These are phyloP conservation scores for Aspergillus ibericus DNA, from an alignment of 2,329 filamentous ascomycete species.

Conservation along the genomic window DNA sequence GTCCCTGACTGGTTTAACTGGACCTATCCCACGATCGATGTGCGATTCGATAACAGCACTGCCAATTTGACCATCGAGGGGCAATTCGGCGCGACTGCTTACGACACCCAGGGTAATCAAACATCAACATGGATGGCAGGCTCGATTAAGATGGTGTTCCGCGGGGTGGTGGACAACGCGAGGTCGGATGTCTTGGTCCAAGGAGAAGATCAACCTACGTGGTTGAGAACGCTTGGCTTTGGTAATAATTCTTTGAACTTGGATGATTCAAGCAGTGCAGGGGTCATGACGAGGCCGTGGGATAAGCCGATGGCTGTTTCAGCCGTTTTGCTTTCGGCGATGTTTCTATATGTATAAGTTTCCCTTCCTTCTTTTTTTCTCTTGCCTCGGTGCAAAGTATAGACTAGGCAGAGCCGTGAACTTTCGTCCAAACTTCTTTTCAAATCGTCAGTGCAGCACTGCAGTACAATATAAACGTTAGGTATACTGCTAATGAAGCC, in stretches of 20 bases:
- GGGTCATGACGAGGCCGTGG: too few species aligned
- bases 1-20: background rate
- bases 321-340: too few species aligned
- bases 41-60: background rate
- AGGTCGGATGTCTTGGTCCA: slow-evolving; percentile 5
- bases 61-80: background rate
- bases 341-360: too few species aligned
- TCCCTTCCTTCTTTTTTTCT: too few species aligned
- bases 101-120: background rate
- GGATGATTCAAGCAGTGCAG: background rate
- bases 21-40: background rate
- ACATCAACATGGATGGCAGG: background rate
- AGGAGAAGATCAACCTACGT: background rate
- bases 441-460: too few species aligned
- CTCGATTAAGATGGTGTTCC: background rate
- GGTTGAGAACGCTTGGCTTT: slow-evolving; percentile 10
- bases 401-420: too few species aligned
- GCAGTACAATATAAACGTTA: too few species aligned
- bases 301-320: too few species aligned
- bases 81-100: background rate
- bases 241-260: slow-evolving; percentile 11
- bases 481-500: too few species aligned
- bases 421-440: background rate
- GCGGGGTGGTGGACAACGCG: background rate
- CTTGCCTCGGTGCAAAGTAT: too few species aligned